Evolutionary conservation across 768 basidiomycete genomes (phyloP).

Genomic region (Pleurotus tuoliensis): DNA sequence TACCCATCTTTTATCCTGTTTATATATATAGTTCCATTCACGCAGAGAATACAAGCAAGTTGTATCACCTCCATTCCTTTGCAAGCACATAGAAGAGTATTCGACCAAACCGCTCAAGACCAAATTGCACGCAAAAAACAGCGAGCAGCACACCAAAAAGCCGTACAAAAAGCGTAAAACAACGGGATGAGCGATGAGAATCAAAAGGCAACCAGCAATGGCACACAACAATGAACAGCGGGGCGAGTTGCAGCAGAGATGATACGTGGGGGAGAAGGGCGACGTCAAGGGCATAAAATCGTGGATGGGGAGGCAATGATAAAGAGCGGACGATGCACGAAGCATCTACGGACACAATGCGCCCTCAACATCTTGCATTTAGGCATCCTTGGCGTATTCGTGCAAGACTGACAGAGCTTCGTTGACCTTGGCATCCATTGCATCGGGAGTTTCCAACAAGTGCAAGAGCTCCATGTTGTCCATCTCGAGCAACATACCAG

Average conservation of each 20-base stretch:
- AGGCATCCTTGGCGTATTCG: slow-evolving; percentile 61
- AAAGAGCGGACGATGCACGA: slow-evolving; percentile 4
- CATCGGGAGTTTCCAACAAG: slow-evolving; percentile 77
- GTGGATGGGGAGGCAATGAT: slow-evolving; percentile 17
- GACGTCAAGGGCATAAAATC: slow-evolving; percentile 40
- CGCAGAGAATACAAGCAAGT: slow-evolving; percentile 33
- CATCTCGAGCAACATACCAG: slow-evolving; percentile 99
- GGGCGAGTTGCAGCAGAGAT: slow-evolving; percentile 20
- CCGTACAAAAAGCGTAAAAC: slow-evolving; percentile 16
- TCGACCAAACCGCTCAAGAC: slow-evolving; percentile 32
- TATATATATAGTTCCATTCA: slow-evolving; percentile 1
- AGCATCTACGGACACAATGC: neutral
- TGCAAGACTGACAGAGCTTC: slow-evolving; percentile 89
- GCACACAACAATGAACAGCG: slow-evolving; percentile 30
- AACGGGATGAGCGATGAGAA: slow-evolving; percentile 27
- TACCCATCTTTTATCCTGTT: neutral
- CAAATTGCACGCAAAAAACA: slow-evolving; percentile 32
- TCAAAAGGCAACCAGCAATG: slow-evolving; percentile 23
- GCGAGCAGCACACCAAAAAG: slow-evolving; percentile 27
- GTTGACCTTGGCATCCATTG: slow-evolving; percentile 85
- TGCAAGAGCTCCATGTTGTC: slow-evolving; percentile 91
- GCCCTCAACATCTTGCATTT: slow-evolving; percentile 14
- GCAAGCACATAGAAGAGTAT: slow-evolving; percentile 42
- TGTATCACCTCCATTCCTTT: slow-evolving; percentile 58
- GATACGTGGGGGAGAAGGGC: slow-evolving; percentile 20